phyloP scores from a whole-genome alignment of 1,139 yeast genomes.

The Candida dubliniensis region DNA sequence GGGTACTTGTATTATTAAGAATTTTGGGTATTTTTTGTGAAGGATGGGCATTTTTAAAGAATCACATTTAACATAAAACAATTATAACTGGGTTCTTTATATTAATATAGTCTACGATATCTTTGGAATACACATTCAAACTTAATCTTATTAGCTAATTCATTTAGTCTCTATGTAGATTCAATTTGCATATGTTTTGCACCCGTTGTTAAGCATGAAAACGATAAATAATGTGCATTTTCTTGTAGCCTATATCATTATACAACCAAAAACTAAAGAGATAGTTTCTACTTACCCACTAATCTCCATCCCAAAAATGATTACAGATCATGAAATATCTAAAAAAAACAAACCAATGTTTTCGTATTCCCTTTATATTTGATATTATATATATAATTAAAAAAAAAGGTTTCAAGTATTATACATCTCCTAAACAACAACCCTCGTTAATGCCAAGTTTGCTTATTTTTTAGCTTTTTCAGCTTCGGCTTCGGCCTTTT shows the following conservation, averaged over 20 bases:
- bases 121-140: background rate
- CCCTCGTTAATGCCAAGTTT: slow-evolving; percentile 9
- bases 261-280: too few relatives aligned
- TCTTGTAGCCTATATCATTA: too few relatives aligned
- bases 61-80: background rate
- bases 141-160: background rate
- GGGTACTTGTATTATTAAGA: slow-evolving; percentile 6
- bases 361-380: slow-evolving; percentile 9
- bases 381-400: slow-evolving; percentile 9
- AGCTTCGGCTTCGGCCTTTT: slow-evolving; percentile 98
- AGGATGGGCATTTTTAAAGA: background rate
- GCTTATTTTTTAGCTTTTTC: slow-evolving; percentile 89
- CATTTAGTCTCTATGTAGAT: too few relatives aligned
- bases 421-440: slow-evolving; percentile 10
- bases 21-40: slow-evolving; percentile 1
- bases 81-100: background rate
- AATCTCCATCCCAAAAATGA: background rate
- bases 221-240: too few relatives aligned
- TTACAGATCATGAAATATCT: background rate
- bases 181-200: too few relatives aligned
- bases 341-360: slow-evolving; percentile 1
- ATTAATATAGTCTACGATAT: background rate
- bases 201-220: too few relatives aligned
- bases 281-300: too few relatives aligned
- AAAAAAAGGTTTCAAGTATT: slow-evolving; percentile 9